Percentiles rank a stretch among this genome's conserved stretches.
These are phyloP conservation scores for Tylopilus intermedius DNA, from an alignment of 768 basidiomycete species.

Conservation along the genomic window DNA sequence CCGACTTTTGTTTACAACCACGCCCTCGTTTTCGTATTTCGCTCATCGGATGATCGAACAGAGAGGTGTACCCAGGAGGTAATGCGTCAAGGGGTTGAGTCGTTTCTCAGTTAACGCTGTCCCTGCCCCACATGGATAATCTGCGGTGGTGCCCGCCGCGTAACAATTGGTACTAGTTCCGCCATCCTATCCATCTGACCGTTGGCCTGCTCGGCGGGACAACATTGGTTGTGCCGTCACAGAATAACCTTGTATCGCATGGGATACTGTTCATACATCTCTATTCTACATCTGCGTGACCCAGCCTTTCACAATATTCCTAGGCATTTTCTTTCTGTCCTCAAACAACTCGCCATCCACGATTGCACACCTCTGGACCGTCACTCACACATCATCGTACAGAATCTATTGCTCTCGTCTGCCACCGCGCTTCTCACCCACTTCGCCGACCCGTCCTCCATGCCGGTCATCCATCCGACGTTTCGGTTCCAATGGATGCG, in stretches of 20 bases:
- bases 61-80: no score
- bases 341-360: conserved; percentile 44
- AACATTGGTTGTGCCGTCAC: conserved; percentile 25
- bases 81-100: no score
- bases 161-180: no score
- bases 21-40: no score
- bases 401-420: conserved; percentile 2
- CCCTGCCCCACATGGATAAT: no score
- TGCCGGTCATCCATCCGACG: conserved; percentile 16
- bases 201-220: conserved; percentile 25
- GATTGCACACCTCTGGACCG: conserved; percentile 39
- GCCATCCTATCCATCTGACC: conserved; percentile 6
- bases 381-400: conserved; percentile 16
- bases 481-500: conserved; percentile 17
- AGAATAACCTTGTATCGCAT: conserved; percentile 25
- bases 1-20: not conserved
- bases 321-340: conserved; percentile 34
- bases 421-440: conserved; percentile 14
- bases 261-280: not conserved
- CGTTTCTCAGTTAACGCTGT: no score
- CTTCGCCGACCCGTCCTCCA: conserved; percentile 18
- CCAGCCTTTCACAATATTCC: not conserved
- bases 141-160: no score
- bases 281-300: not conserved
- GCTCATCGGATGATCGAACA: no score